Conservation (phyloP, 306 rosid genomes). For the barrel medic (Medicago truncatula) region MtrunA17r5.0-ANR NC_053049.1:32700501-32701000, state of each 20-base stretch:
- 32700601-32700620: neutral
- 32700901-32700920: constrained; percentile 58
- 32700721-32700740: constrained; percentile 57
- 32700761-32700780: constrained; percentile 54
- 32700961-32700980: constrained; percentile 46
- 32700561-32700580: too few species aligned
- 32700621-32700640: too few species aligned
- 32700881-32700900: constrained; percentile 53
- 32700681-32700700: constrained; percentile 42
- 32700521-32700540: too few species aligned
- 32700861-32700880: constrained; percentile 47
- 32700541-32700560: too few species aligned
- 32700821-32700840: constrained; percentile 51
- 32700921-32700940: constrained; percentile 40
- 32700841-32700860: constrained; percentile 58
- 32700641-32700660: neutral
- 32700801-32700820: constrained; percentile 54
- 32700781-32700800: constrained; percentile 48
- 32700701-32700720: constrained; percentile 65
- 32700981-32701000: neutral
- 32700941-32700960: neutral
- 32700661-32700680: neutral
- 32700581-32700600: too few species aligned
- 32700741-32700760: constrained; percentile 64
- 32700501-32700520: too few species aligned